These are phyloP conservation scores for Xerocomus minutiporus DNA, from an alignment of 1,284 basidiomycete genomes.

Conservation along the genomic window DNA sequence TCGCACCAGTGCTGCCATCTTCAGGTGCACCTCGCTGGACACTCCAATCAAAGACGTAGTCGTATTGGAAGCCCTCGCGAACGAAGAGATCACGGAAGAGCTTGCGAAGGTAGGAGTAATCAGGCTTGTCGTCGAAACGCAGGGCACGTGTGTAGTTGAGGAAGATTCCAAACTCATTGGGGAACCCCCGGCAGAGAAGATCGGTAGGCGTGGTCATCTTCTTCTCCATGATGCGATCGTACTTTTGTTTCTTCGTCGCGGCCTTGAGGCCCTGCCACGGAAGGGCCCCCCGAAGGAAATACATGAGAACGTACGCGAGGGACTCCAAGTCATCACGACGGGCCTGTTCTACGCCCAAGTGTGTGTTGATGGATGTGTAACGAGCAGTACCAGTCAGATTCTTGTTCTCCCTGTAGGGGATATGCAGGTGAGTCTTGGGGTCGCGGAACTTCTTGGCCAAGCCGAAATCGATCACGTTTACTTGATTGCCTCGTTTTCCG, in stretches of 20 bases:
- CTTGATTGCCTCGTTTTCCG: constrained; percentile 98
- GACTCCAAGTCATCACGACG: constrained; percentile 96
- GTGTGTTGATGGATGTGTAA: constrained; percentile 99
- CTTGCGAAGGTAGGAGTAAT: constrained; percentile 97
- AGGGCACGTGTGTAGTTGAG: constrained; percentile 96
- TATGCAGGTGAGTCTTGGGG: constrained; percentile 98
- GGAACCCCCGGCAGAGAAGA: constrained; percentile 92
- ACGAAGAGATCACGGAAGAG: constrained; percentile 97
- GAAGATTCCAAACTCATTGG: constrained; percentile 97
- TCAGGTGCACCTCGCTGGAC: constrained; percentile 76
- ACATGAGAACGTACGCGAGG: constrained; percentile 96
- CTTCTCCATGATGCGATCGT: constrained; percentile 99
- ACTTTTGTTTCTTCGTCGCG: constrained; percentile 99
- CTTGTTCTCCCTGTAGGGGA: constrained; percentile 99
- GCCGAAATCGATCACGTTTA: constrained; percentile 99
- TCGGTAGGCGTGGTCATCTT: constrained; percentile 99
- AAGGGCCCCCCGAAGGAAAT: constrained; percentile 93
- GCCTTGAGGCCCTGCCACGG: constrained; percentile 99
- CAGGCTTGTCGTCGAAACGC: constrained; percentile 97
- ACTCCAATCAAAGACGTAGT: constrained; percentile 98
- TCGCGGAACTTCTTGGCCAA: constrained; percentile 99
- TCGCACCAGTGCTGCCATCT: constrained; percentile 53
- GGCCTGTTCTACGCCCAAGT: constrained; percentile 95
- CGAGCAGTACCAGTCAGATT: constrained; percentile 98
- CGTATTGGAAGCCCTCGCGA: constrained; percentile 95